Evolutionary conservation across 1,284 basidiomycete genomes (phyloP), one percentile per base, ranked within the genome.

Genomic region (Xerocomus minutiporus): DNA sequence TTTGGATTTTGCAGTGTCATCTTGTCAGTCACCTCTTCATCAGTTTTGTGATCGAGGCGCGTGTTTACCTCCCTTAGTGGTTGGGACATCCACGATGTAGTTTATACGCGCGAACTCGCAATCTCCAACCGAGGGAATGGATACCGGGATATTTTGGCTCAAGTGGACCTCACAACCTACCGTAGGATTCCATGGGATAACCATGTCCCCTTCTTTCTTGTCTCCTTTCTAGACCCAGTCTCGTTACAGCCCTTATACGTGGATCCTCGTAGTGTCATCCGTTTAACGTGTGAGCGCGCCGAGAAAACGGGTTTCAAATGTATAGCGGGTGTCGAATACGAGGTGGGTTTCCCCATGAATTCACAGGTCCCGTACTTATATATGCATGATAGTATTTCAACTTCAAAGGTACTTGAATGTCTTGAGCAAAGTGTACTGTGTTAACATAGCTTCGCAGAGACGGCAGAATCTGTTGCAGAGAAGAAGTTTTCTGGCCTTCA

Each of bases 1-100:
- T 95, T 96, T 68, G 91, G 91, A 4, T 97, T 96, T 74, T 94
- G 91, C 71, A 91, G 88, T 59, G 91, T 96, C 48, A 82, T 96
- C 48, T 97, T 90, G 88, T 88, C 54, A 63, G 82, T 54, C 42
- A 46, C 52, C 34, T 47, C 46, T 41, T 36, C 35, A 35, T 43
- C 1, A 8, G 8, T 28, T 31, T 46, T 46, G n/a, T 52, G 13
- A 46, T 39, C 48, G 13, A 2, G 11, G 12, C n/a, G 15, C 29
- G 3, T 48, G n/a, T 39, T 46, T 50, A 42, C 45, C 28, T 43
- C 31, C 26, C 39, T 32, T 58, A 91, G 89, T 58, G 89, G 88
- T 51, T 91, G 89, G 91, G 91, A 94, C 66, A 83, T 93, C 28
- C 91, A 96, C 60, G 94, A 97, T 65, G 61, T 77, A 1, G 82